Conservation (phyloP, 169 alveolate species). For the Perkinsus chesapeaki region DNA sequence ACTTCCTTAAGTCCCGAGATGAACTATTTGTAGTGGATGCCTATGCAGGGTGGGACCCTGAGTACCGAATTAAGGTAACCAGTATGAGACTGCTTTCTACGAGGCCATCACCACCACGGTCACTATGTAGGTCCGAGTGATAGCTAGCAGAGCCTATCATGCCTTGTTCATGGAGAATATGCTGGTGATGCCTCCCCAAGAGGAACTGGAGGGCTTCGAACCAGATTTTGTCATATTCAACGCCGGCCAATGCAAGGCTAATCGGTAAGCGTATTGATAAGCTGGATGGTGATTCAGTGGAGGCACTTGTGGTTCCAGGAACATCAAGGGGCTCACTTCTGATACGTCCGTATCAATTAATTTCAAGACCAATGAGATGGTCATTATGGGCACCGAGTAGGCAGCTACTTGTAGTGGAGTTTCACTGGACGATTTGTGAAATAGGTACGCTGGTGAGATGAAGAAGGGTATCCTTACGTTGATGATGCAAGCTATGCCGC, state of each 20-base stretch:
- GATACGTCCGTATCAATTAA: conserved; percentile 74
- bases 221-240: conserved; percentile 78
- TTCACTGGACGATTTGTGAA: neutral
- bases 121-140: conserved; percentile 30
- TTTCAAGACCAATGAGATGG: conserved; percentile 67
- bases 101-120: neutral
- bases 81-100: neutral
- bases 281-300: neutral
- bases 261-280: conserved; percentile 28
- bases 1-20: conserved; percentile 61
- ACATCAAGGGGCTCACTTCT: conserved; percentile 56
- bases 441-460: conserved; percentile 80
- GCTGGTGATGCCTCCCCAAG: conserved; percentile 67
- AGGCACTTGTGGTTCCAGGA: neutral
- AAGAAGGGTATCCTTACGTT: conserved; percentile 84
- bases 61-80: conserved; percentile 58
- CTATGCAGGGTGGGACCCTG: conserved; percentile 86
- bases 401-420: neutral
- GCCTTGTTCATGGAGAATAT: conserved; percentile 85
- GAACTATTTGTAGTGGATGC: conserved; percentile 80
- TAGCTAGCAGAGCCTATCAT: conserved; percentile 79
- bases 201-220: conserved; percentile 62
- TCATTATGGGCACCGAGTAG: conserved; percentile 82
- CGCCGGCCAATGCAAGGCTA: conserved; percentile 55
- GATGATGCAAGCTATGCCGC: conserved; percentile 80